Percentiles rank a stretch among this genome's conserved stretches.
phyloP scores from a whole-genome alignment of 2,329 filamentous ascomycete species.

The Alternaria hordeiaustralica region DNA sequence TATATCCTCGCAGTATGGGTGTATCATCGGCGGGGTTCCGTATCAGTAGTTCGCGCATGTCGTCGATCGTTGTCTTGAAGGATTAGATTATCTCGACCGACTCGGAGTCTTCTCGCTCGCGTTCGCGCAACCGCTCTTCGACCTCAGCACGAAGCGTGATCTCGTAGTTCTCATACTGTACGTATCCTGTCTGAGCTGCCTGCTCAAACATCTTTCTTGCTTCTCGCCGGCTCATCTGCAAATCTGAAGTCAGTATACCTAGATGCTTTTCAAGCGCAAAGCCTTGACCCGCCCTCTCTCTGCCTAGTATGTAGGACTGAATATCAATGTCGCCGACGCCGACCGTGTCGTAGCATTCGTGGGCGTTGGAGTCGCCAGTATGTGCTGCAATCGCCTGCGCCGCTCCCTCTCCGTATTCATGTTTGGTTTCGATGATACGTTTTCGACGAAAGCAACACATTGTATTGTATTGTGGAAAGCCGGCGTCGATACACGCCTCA shows the following conservation, averaged over 20 bases:
- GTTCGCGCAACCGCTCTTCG: not conserved
- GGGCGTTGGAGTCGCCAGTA: not conserved
- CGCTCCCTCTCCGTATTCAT: not conserved
- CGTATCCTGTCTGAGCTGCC: not conserved
- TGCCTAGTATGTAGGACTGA: not conserved
- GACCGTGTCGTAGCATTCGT: not conserved
- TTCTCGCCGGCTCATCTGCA: not conserved
- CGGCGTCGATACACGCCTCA: accelerated
- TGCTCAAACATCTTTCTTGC: not conserved
- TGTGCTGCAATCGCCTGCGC: not conserved
- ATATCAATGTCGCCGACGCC: not conserved
- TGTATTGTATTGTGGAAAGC: not conserved
- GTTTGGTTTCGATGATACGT: not conserved
- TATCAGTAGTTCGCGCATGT: not conserved
- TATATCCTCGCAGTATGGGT: not conserved
- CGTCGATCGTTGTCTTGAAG: not conserved
- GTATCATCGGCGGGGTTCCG: not conserved
- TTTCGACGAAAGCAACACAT: not conserved
- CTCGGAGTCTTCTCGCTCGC: not conserved
- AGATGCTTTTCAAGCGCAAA: too few species aligned
- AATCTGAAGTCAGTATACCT: not conserved
- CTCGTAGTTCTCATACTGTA: not conserved
- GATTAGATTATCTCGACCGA: not conserved
- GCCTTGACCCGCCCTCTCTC: not conserved
- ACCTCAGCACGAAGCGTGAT: not conserved